Percentiles rank a stretch among this genome's conserved stretches.
These are phyloP conservation scores for Leishmania martiniquensis DNA, from an alignment of 208 protist species.

Conservation along the genomic window DNA sequence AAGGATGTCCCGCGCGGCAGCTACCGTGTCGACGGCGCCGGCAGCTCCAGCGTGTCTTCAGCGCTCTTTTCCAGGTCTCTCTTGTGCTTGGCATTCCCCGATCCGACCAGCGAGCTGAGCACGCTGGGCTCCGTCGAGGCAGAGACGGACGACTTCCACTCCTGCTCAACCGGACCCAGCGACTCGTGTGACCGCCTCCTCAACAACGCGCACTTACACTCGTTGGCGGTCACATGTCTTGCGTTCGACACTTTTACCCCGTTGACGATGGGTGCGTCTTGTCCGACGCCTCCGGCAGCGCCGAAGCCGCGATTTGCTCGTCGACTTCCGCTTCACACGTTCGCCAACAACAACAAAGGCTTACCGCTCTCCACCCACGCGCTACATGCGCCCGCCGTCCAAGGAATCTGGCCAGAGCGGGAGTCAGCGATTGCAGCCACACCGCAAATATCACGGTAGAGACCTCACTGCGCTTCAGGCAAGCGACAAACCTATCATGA, in stretches of 20 bases:
- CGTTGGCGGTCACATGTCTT: not conserved
- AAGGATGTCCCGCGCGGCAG: conserved; percentile 1
- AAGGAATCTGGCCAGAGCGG: not conserved
- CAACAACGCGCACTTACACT: not conserved
- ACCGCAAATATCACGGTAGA: not conserved
- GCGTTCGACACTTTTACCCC: not conserved
- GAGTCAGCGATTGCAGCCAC: not conserved
- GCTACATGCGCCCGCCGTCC: not conserved
- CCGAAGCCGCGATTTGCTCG: not conserved
- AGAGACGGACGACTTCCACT: conserved; percentile 2
- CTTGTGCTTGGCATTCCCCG: conserved; percentile 4
- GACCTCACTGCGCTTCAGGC: not conserved
- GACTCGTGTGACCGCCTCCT: conserved; percentile 1
- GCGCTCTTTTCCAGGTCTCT: conserved; percentile 28
- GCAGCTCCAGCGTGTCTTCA: conserved; percentile 17
- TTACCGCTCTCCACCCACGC: not conserved
- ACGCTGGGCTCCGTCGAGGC: not conserved
- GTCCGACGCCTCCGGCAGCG: conserved; percentile 1
- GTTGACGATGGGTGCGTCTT: conserved; percentile 1
- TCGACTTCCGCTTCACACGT: conserved; percentile 6
- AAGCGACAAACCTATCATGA: not conserved
- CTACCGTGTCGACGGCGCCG: not conserved
- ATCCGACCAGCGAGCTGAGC: conserved; percentile 11
- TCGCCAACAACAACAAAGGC: not conserved
- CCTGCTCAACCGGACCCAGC: not conserved